phyloP scores from a whole-genome alignment of 768 basidiomycete species.

The Nidularia pulvinata region DNA sequence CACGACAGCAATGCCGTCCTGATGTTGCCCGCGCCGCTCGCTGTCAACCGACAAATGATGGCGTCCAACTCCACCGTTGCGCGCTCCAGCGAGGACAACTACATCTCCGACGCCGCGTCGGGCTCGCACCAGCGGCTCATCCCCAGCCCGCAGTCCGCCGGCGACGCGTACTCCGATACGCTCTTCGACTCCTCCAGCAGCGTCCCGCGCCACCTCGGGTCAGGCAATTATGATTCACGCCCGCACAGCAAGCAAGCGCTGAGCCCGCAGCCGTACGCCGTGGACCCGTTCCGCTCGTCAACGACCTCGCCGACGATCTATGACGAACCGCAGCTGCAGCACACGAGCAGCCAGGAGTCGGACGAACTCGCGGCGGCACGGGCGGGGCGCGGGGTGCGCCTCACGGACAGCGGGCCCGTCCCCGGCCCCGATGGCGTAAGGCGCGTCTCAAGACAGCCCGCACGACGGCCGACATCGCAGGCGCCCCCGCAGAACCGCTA shows the following conservation, averaged over 20 bases:
- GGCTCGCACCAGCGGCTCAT: slow-evolving; percentile 40
- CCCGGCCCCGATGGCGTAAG: slow-evolving; percentile 78
- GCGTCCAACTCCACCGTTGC: slow-evolving; percentile 50
- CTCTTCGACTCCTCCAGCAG: slow-evolving; percentile 25
- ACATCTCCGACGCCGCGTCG: slow-evolving; percentile 36
- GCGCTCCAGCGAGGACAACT: slow-evolving; percentile 49
- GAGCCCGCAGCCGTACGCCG: slow-evolving; percentile 26
- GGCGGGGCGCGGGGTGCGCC: slow-evolving; percentile 62
- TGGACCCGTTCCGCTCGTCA: slow-evolving; percentile 55
- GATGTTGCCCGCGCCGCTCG: slow-evolving; percentile 75
- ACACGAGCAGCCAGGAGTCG: slow-evolving; percentile 31
- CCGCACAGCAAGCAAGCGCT: slow-evolving; percentile 15
- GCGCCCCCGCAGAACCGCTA: slow-evolving; percentile 66
- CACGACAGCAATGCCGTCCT: slow-evolving; percentile 72
- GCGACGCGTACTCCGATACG: slow-evolving; percentile 35
- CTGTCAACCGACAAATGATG: slow-evolving; percentile 52
- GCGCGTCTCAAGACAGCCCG: slow-evolving; percentile 65
- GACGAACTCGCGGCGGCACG: background rate
- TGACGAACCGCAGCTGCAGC: slow-evolving; percentile 28
- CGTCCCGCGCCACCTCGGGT: slow-evolving; percentile 25
- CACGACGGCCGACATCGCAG: slow-evolving; percentile 62
- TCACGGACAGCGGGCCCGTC: slow-evolving; percentile 85
- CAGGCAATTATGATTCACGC: slow-evolving; percentile 21
- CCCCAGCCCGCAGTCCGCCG: slow-evolving; percentile 32
- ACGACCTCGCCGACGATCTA: slow-evolving; percentile 34